Conservation (phyloP, 2,329 filamentous ascomycete species). For the Aschersonia sp. region DNA sequence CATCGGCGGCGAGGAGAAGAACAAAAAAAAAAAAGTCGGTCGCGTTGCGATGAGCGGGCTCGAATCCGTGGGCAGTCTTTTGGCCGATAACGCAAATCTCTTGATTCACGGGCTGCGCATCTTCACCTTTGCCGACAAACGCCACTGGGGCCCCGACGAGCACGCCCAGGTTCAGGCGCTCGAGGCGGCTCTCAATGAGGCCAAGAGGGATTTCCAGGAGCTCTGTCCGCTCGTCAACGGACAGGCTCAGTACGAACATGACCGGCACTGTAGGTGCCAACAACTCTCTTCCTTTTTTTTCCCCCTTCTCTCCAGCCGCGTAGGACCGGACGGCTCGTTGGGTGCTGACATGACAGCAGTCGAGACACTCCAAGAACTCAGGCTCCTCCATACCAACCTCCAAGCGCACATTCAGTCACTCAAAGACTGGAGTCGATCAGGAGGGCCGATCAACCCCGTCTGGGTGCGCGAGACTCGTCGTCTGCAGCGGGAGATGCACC, state of each 20-base stretch:
- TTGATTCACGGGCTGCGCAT: constrained; percentile 38
- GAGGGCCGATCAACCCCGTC: constrained; percentile 39
- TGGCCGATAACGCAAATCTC: constrained; percentile 41
- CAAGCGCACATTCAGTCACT: constrained; percentile 32
- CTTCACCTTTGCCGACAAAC: constrained; percentile 41
- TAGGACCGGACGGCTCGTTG: background rate
- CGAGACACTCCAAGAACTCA: constrained; percentile 37
- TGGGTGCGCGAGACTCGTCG: constrained; percentile 38
- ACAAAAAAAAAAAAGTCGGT: too few species aligned
- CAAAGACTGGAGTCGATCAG: constrained; percentile 37
- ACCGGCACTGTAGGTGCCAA: constrained; percentile 31
- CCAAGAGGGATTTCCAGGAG: constrained; percentile 46
- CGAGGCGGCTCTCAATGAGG: constrained; percentile 41
- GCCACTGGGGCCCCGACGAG: constrained; percentile 43
- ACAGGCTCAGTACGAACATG: constrained; percentile 41
- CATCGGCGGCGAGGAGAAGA: too few species aligned
- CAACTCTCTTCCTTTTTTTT: too few species aligned
- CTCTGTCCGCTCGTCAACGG: constrained; percentile 39
- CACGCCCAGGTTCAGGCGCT: constrained; percentile 42
- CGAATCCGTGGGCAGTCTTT: constrained; percentile 42
- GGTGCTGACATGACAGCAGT: constrained; percentile 16
- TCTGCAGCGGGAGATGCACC: constrained; percentile 37
- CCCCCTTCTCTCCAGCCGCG: too few species aligned
- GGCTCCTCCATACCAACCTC: constrained; percentile 28
- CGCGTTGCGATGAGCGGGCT: constrained; percentile 8